Conservation (phyloP, 2,329 filamentous ascomycete species). For the Chrysoporthe cubensis region DNA sequence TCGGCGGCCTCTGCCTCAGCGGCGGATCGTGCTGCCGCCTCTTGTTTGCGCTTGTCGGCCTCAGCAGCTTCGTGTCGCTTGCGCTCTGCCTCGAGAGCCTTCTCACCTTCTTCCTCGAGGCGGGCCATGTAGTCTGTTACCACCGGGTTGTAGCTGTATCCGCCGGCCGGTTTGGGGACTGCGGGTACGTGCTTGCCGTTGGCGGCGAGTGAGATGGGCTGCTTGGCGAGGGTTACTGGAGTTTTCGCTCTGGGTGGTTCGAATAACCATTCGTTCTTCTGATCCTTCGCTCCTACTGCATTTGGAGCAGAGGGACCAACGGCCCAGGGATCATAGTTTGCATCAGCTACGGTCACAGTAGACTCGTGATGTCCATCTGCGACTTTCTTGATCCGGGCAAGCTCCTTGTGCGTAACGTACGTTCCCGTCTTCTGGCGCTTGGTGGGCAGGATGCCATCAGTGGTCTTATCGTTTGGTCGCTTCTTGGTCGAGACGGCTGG, state of each 20-base stretch:
- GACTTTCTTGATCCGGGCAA: slow-evolving; percentile 75
- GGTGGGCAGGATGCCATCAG: slow-evolving; percentile 71
- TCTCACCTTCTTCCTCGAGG: slow-evolving; percentile 73
- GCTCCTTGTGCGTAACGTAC: slow-evolving; percentile 84
- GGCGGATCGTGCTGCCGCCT: slow-evolving; percentile 70
- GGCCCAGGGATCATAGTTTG: slow-evolving; percentile 80
- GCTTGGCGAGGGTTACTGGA: slow-evolving; percentile 74
- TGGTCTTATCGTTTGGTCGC: slow-evolving; percentile 69
- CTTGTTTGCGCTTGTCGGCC: slow-evolving; percentile 68
- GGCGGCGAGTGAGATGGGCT: slow-evolving; percentile 80
- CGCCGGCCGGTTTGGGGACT: slow-evolving; percentile 77
- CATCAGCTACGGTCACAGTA: slow-evolving; percentile 60
- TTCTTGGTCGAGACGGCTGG: slow-evolving; percentile 81
- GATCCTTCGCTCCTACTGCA: slow-evolving; percentile 53
- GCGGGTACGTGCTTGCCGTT: slow-evolving; percentile 80
- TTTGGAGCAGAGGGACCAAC: slow-evolving; percentile 36
- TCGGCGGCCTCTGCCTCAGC: slow-evolving; percentile 77
- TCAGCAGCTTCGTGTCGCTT: slow-evolving; percentile 70
- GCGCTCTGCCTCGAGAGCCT: slow-evolving; percentile 78
- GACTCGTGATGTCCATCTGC: slow-evolving; percentile 72
- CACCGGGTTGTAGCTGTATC: slow-evolving; percentile 89
- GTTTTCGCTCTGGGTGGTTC: slow-evolving; percentile 49
- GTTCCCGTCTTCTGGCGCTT: slow-evolving; percentile 75
- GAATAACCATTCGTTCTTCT: slow-evolving; percentile 44
- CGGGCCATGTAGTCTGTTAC: slow-evolving; percentile 85